Conservation (phyloP, 2,329 filamentous ascomycete genomes). For the Fusarium compactum region DNA sequence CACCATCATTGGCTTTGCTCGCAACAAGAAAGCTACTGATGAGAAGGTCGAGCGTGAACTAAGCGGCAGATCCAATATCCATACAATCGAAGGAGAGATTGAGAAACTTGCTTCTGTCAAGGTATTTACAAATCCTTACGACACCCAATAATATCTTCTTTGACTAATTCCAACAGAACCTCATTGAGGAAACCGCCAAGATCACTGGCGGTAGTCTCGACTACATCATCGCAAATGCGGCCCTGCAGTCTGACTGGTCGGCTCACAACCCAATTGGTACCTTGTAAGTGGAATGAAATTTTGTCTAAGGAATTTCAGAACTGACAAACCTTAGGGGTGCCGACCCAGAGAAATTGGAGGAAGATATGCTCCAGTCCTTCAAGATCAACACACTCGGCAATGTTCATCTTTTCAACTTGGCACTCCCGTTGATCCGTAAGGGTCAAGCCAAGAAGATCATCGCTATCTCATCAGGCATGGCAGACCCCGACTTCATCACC, state of each 20-base stretch:
- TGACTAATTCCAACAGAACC: background rate
- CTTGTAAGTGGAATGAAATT: conserved; percentile 22
- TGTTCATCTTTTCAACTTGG: conserved; percentile 65
- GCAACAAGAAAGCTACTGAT: conserved; percentile 56
- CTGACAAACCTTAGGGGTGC: conserved; percentile 8
- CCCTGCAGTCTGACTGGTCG: conserved; percentile 48
- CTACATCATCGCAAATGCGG: conserved; percentile 66
- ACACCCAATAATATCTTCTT: rapidly evolving
- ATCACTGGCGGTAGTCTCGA: conserved; percentile 59
- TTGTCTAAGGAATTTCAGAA: rapidly evolving
- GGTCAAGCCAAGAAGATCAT: conserved; percentile 67
- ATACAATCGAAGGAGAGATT: conserved; percentile 32
- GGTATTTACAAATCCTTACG: rapidly evolving
- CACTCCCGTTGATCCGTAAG: conserved; percentile 64
- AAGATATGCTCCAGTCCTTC: conserved; percentile 47
- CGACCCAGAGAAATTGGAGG: conserved; percentile 22
- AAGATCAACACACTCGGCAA: conserved; percentile 64
- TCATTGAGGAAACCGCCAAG: conserved; percentile 46
- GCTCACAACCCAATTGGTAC: conserved; percentile 27
- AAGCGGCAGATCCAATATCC: conserved; percentile 44
- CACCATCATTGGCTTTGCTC: conserved; percentile 59
- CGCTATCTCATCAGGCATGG: conserved; percentile 61
- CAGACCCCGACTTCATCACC: conserved; percentile 59
- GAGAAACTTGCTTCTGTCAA: conserved; percentile 13
- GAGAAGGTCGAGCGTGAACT: conserved; percentile 51